These are phyloP conservation scores for Huntiella bhutanensis DNA, from an alignment of 2,329 filamentous ascomycete species.

Conservation along the genomic window DNA sequence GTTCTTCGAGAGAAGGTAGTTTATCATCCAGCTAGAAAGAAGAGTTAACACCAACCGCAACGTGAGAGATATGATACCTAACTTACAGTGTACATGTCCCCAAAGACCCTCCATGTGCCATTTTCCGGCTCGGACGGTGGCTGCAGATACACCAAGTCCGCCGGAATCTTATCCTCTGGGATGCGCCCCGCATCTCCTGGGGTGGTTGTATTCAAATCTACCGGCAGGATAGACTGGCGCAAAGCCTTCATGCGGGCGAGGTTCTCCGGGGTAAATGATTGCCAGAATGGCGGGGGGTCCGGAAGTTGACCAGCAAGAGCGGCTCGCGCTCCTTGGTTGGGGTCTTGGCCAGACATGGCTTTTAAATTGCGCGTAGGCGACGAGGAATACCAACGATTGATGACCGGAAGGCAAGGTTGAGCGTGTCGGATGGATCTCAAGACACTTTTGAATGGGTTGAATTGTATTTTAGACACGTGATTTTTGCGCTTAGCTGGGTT, in stretches of 20 bases:
- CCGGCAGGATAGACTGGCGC: slow-evolving; percentile 17
- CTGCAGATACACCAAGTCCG: slow-evolving; percentile 58
- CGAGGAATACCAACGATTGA: too few relatives aligned
- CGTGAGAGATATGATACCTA: slow-evolving; percentile 1
- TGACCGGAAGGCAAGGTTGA: too few relatives aligned
- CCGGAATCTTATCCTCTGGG: slow-evolving; percentile 31
- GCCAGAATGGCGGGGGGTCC: slow-evolving; percentile 76
- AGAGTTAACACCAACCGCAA: not conserved
- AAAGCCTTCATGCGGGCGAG: slow-evolving; percentile 33
- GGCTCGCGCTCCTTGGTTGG: slow-evolving; percentile 22
- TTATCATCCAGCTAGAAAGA: slow-evolving; percentile 33
- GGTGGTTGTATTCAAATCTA: not conserved
- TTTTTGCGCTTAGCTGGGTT: too few relatives aligned
- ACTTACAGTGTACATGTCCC: slow-evolving; percentile 39
- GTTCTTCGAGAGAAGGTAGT: slow-evolving; percentile 47
- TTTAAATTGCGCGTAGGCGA: not conserved
- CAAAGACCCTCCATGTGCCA: slow-evolving; percentile 59
- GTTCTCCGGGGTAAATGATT: slow-evolving; percentile 65
- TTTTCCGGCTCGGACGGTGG: slow-evolving; percentile 57
- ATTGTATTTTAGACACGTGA: too few relatives aligned
- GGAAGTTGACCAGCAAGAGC: slow-evolving; percentile 53
- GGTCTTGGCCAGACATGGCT: slow-evolving; percentile 38
- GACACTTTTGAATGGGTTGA: too few relatives aligned
- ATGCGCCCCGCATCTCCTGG: not conserved
- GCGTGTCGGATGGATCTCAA: too few relatives aligned